Base-by-base conservation (phyloP, 768 basidiomycete species). In the Atractiella rhizophila region DNA sequence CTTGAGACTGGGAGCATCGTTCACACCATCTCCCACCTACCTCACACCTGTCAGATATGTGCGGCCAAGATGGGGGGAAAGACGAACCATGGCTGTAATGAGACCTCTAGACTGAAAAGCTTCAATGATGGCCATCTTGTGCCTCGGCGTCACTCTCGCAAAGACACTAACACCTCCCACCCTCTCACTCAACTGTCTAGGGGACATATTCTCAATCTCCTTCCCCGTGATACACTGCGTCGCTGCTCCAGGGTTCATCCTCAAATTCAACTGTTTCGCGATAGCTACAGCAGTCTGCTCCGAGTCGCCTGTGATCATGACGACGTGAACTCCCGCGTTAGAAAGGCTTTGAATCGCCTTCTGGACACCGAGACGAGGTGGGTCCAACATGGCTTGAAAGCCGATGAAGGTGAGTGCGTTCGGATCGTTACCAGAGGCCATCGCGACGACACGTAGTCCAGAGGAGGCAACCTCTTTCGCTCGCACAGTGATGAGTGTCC, bases 221-320 rank as follows among this genome's bases (percentile, higher is more conserved):
- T 69, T 69, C 20, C 81, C 81, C 4, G 78, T 78, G 45, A 37
- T 41, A 35, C 25, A n/a, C 36, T 30, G 29, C 12, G 45, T 37
- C 16, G 39, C 39, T 12, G 45, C 40, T 15, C 51, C 51, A 3
- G 50, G 30, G 36, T 72, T 71, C 20, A 85, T 68, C 10, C 70
- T 67, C 51, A 94, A 61, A 20, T 86, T 86, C 15, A 96, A 68
- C 51, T 80, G 67, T 53, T 70, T 67, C 27, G 83, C 88, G 43
- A 91, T 88, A 36, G 78, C 71, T 26, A 86, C 54, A 2, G 88
- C 86, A 1, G 86, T 96, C 40, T 74, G 67, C 58, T 85, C 81
- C 27, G 83, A 74, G 52, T 96, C 86, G 4, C 86, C 86, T 0
- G 88, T 94, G 55, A 94, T 91, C 86, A 96, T 94, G 32, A 94